Evolutionary conservation across 2,329 filamentous ascomycete species (phyloP), one percentile per base, ranked within the genome.

Genomic region (Metarhizium guizhouense): DNA sequence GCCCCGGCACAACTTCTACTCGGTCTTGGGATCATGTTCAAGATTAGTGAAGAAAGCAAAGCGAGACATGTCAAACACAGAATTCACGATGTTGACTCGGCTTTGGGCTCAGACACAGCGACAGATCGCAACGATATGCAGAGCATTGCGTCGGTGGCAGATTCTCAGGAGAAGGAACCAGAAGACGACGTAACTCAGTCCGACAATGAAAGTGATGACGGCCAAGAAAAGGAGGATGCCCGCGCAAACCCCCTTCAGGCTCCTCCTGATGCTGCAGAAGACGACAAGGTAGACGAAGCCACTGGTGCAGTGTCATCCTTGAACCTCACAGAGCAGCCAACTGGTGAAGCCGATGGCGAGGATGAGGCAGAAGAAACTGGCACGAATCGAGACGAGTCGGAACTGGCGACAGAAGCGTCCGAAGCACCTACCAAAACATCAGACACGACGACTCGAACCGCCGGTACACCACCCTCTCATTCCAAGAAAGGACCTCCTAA

Each of bases 11-110:
- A 93, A 64, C 77, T 97, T 32, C 76, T 96, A 1, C 81, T 99
- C 36, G 94, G 94, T 0, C 89, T 97, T 66, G 92, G 85, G 2
- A 80, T 96, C 48, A 79, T 95, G 70, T 99, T 95, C 70, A 86
- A 84, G 64, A 86, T 97, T 53, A 95, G 90, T 64, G 88, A 95
- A 55, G 88, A 92, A 64, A 96, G 91, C 71, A 88, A 90, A 68
- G 80, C 78, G 4, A 87, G 84, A 56, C 92, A 96, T 69, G 78
- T 85, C 47, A 93, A 89, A 68, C 87, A 95, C 56, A 67, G 70
- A 6, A 54, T 74, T 16, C 62, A 67, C 7, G 67, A 69, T 25
- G 63, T 60, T 7, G 61, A 66, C 18, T 59, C 55, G 7, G 48
- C 59, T 5, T 14, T 56, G 20, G 58, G 54, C 3, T 32, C 49